A percentile compares a stretch with the other conserved stretches of the same genome.
Evolutionary conservation across 2,329 filamentous ascomycete genomes (phyloP).

Genomic region (Ceratocystis colombiana): DNA sequence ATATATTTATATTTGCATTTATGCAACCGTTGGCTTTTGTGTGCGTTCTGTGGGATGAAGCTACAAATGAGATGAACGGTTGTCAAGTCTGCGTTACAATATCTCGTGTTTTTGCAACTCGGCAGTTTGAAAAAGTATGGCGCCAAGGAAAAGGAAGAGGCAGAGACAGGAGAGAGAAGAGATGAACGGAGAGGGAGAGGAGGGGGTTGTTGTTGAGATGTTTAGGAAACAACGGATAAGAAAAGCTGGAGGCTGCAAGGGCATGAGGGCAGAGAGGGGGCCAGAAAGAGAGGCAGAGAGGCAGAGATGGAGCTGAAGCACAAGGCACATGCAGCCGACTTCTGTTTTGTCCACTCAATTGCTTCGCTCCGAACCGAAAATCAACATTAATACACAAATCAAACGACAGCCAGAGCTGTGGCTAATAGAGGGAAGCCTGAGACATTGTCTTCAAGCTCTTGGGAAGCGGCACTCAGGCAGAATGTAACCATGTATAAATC

Average conservation of each 20-base stretch:
- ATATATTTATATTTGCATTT: neutral
- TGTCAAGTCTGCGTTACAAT: conserved; percentile 5
- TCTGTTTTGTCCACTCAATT: neutral
- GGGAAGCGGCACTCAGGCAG: neutral
- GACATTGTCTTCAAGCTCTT: neutral
- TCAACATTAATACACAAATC: too few relatives aligned
- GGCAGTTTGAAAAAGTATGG: neutral
- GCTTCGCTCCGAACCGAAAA: neutral
- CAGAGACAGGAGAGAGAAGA: neutral
- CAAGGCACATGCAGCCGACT: neutral
- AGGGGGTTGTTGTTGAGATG: too few relatives aligned
- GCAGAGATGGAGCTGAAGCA: neutral
- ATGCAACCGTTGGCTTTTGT: neutral
- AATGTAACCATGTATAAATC: neutral
- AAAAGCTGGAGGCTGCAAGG: too few relatives aligned
- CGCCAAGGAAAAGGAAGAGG: neutral
- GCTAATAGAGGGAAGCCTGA: neutral
- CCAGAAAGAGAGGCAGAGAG: neutral
- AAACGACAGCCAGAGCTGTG: neutral
- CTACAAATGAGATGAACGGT: conserved; percentile 6
- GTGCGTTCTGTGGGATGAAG: neutral
- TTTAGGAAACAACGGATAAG: too few relatives aligned
- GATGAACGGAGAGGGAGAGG: too few relatives aligned
- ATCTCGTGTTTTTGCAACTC: neutral
- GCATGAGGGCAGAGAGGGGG: too few relatives aligned